Base-by-base conservation (phyloP, 1,284 basidiomycete species). In the Leccinum colubrinum region DNA sequence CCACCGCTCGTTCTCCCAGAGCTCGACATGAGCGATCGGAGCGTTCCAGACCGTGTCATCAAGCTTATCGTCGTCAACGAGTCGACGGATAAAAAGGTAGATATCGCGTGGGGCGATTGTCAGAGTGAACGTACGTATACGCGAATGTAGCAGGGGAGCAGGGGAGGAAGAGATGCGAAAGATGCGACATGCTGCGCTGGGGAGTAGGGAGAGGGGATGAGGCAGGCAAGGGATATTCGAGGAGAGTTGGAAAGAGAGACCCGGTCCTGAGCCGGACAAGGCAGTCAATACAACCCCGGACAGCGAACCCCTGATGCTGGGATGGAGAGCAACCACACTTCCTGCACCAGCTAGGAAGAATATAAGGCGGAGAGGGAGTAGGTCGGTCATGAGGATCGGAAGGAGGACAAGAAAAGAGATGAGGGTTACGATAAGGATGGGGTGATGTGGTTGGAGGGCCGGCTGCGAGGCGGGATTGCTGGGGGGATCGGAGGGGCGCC, bases 1-100 rank as follows among this genome's bases (percentile, higher is more conserved):
- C 53, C 53, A 55, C 17, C 53, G 43, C 63, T 58, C 37, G 50
- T 20, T 60, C 59, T 1, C 33, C 35, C 6, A 46, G 58, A 35
- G 71, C 70, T 91, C 87, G 7, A 93, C 88, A 52, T 86, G 82
- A 3, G 82, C 73, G 72, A 87, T 80, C 66, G 86, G 83, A 2
- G 84, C 78, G 2, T 75, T 77, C 87, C 88, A 91, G 58, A 83
- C 83, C 22, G 71, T 74, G 68, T 91, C 88, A 7, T 80, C 77
- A 4, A 93, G 79, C 20, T 77, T 62, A 56, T 4, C 17, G 17
- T 12, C 17, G 17, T 93, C 88, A 8, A 86, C 69, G 1, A 85
- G 53, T 0, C 80, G 78, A 33, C 80, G 78, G 6, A 82, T 25
- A 2, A 69, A 70, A 33, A 73, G 68, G 25, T 71, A 69, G 3